A percentile compares a stretch with the other conserved stretches of the same genome.
Conservation (phyloP, 148 eudicot species). For the Rhododendron simsii region DNA sequence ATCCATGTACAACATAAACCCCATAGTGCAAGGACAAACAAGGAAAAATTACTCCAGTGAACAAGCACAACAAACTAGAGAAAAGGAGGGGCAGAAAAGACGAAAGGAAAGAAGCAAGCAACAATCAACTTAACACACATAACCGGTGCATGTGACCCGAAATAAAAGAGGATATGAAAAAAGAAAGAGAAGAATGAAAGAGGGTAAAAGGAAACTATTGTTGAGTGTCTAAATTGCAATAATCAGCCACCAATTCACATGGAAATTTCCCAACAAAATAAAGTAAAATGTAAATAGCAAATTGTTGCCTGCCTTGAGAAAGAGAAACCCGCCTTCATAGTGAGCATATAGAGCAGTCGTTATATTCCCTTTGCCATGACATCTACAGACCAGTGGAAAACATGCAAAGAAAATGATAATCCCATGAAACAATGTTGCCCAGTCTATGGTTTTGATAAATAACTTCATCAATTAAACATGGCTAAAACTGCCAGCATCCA, state of each 20-base stretch:
- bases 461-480: constrained; percentile 23
- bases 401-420: constrained; percentile 84
- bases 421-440: constrained; percentile 48
- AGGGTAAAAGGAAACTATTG: background rate
- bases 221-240: constrained; percentile 9
- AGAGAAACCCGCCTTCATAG: constrained; percentile 75
- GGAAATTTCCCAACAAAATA: constrained; percentile 25
- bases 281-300: constrained; percentile 52
- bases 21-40: background rate
- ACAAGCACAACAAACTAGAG: background rate
- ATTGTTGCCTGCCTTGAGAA: constrained; percentile 83
- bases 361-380: constrained; percentile 75
- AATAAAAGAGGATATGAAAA: background rate
- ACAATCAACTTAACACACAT: background rate
- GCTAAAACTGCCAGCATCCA: constrained; percentile 26
- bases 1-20: background rate
- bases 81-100: background rate
- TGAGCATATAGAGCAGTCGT: constrained; percentile 74
- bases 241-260: constrained; percentile 11
- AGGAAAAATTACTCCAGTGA: background rate
- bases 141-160: background rate
- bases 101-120: background rate
- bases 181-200: background rate
- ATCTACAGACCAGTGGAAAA: constrained; percentile 82
- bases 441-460: constrained; percentile 12